phyloP scores from a whole-genome alignment of 306 rosid genomes.

The Prunus campanulata region DNA sequence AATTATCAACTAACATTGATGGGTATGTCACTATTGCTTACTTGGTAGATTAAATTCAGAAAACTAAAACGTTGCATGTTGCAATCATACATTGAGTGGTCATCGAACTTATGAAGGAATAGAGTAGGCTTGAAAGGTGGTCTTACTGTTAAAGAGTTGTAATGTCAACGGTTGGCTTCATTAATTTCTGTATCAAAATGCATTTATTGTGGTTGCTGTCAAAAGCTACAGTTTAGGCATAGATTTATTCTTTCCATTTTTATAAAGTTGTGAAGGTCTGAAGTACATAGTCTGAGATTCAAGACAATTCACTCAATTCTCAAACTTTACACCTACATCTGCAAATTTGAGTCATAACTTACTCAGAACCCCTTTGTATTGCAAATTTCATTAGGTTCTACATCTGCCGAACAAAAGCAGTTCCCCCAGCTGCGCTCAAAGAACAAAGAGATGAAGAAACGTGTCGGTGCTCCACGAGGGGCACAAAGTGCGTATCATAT shows the following conservation, averaged over 20 bases:
- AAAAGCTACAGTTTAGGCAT: no score
- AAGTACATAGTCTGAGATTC: no score
- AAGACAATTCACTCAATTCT: no score
- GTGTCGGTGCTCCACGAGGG: slow-evolving; percentile 5
- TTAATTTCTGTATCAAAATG: no score
- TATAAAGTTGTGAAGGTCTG: no score
- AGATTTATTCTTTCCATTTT: no score
- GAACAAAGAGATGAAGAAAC: slow-evolving; percentile 3
- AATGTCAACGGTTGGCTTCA: no score
- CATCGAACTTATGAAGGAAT: not conserved
- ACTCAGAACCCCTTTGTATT: not conserved
- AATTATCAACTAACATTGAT: not conserved
- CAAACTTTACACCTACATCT: no score
- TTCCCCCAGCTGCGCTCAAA: slow-evolving; percentile 13
- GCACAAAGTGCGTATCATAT: slow-evolving; percentile 25
- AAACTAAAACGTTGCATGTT: not conserved
- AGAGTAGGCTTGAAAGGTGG: not conserved
- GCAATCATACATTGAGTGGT: not conserved
- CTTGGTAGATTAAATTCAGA: not conserved
- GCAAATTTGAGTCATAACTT: not conserved
- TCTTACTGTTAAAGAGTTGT: not conserved
- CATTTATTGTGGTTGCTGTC: no score
- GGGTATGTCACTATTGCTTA: slow-evolving; percentile 8
- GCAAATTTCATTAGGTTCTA: slow-evolving; percentile 4
- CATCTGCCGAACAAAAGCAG: slow-evolving; percentile 12